Base-by-base conservation (phyloP, 1,139 yeast genomes). In the Pichia sp. region DNA sequence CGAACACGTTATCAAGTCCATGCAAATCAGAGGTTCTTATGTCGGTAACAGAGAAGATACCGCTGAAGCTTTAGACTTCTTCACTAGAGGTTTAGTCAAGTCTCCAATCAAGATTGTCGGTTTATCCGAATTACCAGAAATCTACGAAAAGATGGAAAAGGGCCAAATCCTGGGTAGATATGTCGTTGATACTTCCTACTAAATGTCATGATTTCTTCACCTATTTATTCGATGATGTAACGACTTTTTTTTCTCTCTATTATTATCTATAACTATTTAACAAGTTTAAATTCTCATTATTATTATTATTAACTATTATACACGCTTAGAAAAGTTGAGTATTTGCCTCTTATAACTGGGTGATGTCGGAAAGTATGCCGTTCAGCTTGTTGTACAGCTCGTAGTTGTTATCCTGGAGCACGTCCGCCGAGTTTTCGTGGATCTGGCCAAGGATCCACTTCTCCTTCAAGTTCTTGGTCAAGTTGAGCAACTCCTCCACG, bases 41-140 rank as follows among this genome's bases (percentile, higher is more conserved):
- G 90, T 84, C 50, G 91, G 91, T 63, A 83, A 83, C 78, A 79
- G 91, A 73, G 86, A 85, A 54, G 90, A 84, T 66, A 76, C 88
- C 38, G 75, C 85, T 57, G 90, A 83, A 68, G 90, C 91, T 47
- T 67, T 84, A 57, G 89, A 83, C 59, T 83, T 83, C 75, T 84
- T 82, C 67, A 46, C 76, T 50, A 76, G 89, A 72, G 90, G 90
- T 49, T 70, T 81, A 60, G 79, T 83, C 58, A 73, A 77, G 61
- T 79, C 88, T 52, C 86, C 89, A 58, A 82, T 83, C 68, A 79
- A 81, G 71, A 63, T 84, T 61, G 85, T 81, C 51, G 87, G 87
- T 33, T 73, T 84, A 60, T 77, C 85, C 42, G 81, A 81, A 59
- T 72, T 83, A 58, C 80, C 84, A 60, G 63, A 67, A 47, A 80